Evolutionary conservation across 2,329 filamentous ascomycete species (phyloP), one percentile per base, ranked within the genome.

Genomic region (Ascocoryne sarcoides): DNA sequence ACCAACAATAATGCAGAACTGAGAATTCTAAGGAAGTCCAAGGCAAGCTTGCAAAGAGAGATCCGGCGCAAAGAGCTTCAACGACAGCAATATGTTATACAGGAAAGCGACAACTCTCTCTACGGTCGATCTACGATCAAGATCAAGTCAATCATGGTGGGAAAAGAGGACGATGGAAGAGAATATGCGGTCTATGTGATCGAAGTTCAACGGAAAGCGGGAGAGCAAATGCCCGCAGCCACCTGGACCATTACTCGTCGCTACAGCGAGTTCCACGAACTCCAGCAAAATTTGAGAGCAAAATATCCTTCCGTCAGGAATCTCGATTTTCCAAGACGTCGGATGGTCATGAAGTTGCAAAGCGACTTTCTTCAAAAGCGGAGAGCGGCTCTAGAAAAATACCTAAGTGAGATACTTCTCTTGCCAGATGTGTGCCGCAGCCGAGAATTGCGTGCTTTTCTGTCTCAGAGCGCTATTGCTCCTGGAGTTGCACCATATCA

Each of bases 1-100:
- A 98, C 92, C 2, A 98, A 98, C 60, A 98, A 98, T 58, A 88
- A 83, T 10, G 87, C 90, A 2, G 92, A 98, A 61, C 62, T 98
- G 38, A 76, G 92, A 23, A 96, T 98, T 46, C 63, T 98, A 37
- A 79, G 83, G 40, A 98, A 98, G 61, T 95, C 88, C 1, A 95
- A 92, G 61, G 82, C 88, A 21, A 98, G 92, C 61, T 67, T 98
- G 42, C 84, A 94, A 56, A 75, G 92, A 50, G 92, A 98, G 61
- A 88, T 96, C 40, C 77, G 87, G 42, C 79, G 89, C 23, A 98
- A 96, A 60, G 90, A 96, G 62, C 75, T 98, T 56, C 92, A 98
- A 60, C 76, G 89, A 38, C 92, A 95, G 61, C 93, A 98, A 60
- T 98, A 98, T 54, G 86, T 94, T 33, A 79, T 96, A 5, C 92